Percentiles rank a stretch among this genome's conserved stretches.
Evolutionary conservation across 169 alveolate species (phyloP).

Genomic region (Plasmodium cynomolgi): DNA sequence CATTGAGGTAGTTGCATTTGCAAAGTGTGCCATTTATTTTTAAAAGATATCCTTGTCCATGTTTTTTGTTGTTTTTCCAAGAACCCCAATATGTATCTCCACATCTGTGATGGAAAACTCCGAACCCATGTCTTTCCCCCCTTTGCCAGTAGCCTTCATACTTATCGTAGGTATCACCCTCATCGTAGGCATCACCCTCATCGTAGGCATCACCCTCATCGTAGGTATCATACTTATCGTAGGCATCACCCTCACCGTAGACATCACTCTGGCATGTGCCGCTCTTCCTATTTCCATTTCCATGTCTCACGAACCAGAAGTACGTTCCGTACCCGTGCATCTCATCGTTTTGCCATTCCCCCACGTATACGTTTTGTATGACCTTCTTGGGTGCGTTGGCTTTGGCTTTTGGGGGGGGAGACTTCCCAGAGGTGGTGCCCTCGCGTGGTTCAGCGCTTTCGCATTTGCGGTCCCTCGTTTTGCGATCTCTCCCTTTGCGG

Average conservation of each 20-base stretch:
- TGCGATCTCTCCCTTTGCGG: background rate
- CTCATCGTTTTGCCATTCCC: constrained; percentile 49
- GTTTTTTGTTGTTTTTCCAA: constrained; percentile 49
- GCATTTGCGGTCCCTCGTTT: background rate
- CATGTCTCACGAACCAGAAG: constrained; percentile 3
- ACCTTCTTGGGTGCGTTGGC: background rate
- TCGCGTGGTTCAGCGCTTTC: background rate
- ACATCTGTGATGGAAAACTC: constrained; percentile 25
- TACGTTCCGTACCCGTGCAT: constrained; percentile 32
- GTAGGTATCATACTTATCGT: constrained; percentile 35
- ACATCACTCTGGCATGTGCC: background rate
- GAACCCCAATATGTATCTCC: constrained; percentile 57
- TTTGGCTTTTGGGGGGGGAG: background rate
- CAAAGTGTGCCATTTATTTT: constrained; percentile 5
- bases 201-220: too few relatives aligned
- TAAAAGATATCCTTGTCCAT: constrained; percentile 25
- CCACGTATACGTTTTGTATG: background rate
- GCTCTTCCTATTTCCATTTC: background rate
- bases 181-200: too few relatives aligned
- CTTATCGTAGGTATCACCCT: constrained; percentile 38
- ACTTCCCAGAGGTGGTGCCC: background rate
- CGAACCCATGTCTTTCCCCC: constrained; percentile 53
- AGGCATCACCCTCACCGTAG: too few relatives aligned
- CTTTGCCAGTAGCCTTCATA: constrained; percentile 47
- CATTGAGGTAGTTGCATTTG: constrained; percentile 6